Evolutionary conservation across 768 basidiomycete species (phyloP).

Genomic region (Tricholoma furcatifolium): DNA sequence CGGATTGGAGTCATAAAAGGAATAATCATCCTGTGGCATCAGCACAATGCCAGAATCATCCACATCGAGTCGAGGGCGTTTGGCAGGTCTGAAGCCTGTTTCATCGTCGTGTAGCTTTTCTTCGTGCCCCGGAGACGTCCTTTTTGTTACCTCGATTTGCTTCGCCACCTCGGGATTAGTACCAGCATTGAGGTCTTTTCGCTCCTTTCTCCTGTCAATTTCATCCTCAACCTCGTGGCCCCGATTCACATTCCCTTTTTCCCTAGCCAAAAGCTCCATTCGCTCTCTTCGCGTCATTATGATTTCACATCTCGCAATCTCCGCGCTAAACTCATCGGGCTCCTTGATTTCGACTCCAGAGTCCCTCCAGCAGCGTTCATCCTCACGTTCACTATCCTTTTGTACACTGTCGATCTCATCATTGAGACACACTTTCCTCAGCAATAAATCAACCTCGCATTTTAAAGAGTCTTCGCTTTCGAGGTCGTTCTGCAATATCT

Average conservation of each 20-base stretch:
- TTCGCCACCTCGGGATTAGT: not conserved
- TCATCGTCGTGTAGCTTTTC: slow-evolving; percentile 1
- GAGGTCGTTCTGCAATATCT: slow-evolving; percentile 20
- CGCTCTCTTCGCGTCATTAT: slow-evolving; percentile 44
- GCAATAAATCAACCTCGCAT: slow-evolving; percentile 1
- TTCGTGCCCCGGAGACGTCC: not conserved
- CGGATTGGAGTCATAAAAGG: slow-evolving; percentile 3
- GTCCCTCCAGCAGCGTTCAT: slow-evolving; percentile 7
- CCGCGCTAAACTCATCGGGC: slow-evolving; percentile 6
- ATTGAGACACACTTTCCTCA: not conserved
- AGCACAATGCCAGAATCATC: slow-evolving; percentile 25
- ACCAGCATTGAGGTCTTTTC: not conserved
- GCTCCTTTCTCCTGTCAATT: not conserved
- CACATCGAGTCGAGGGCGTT: slow-evolving; percentile 18
- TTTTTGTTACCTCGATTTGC: not conserved
- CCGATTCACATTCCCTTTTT: slow-evolving; percentile 6
- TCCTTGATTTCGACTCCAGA: not conserved
- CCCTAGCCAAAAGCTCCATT: slow-evolving; percentile 12
- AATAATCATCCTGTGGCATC: slow-evolving; percentile 5
- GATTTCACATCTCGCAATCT: slow-evolving; percentile 26
- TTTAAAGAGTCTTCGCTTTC: slow-evolving; percentile 1
- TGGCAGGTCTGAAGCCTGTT: slow-evolving; percentile 5
- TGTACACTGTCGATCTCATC: not conserved
- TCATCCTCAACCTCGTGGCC: slow-evolving; percentile 3
- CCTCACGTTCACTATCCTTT: slow-evolving; percentile 3